phyloP scores from a whole-genome alignment of 2,329 filamentous ascomycete genomes.

The Thelonectria olida region DNA sequence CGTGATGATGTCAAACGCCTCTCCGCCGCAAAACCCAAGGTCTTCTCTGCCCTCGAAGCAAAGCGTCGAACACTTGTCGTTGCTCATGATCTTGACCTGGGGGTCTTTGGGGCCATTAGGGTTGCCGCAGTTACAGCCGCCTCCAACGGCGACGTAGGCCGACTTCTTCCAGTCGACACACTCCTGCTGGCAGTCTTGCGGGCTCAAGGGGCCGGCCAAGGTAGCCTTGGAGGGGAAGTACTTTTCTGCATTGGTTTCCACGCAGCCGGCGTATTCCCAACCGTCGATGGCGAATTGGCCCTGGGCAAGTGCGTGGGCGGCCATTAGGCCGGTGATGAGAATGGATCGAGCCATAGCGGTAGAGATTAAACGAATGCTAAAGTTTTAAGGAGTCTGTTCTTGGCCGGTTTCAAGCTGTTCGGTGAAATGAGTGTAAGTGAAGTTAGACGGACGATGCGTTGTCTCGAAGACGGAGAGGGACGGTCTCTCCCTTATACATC shows the following conservation, averaged over 20 bases:
- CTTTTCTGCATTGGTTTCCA: conserved; percentile 24
- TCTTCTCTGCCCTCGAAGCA: conserved; percentile 29
- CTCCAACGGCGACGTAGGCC: conserved; percentile 35
- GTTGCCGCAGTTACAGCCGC: conserved; percentile 36
- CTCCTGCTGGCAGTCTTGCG: conserved; percentile 32
- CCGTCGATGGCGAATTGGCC: conserved; percentile 23
- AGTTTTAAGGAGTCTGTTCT: too few species aligned
- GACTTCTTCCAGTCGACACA: conserved; percentile 22
- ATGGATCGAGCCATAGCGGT: conserved; percentile 19
- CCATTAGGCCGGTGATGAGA: conserved; percentile 36
- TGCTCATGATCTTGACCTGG: conserved; percentile 26
- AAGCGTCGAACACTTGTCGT: conserved; percentile 27
- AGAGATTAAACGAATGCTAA: neutral
- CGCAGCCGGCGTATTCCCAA: conserved; percentile 43
- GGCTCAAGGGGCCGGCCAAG: conserved; percentile 27
- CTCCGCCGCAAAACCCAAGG: conserved; percentile 39
- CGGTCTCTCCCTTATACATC: neutral
- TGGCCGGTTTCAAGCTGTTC: neutral
- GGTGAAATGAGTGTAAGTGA: neutral
- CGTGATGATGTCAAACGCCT: conserved; percentile 5
- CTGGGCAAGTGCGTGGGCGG: conserved; percentile 33
- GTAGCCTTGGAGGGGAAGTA: conserved; percentile 28
- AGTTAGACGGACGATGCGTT: neutral
- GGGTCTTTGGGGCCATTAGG: neutral
- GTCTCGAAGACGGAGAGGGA: neutral